These are phyloP conservation scores for Sugiyamaella castrensis DNA, from an alignment of 1,139 yeast species.

Conservation along the genomic window DNA sequence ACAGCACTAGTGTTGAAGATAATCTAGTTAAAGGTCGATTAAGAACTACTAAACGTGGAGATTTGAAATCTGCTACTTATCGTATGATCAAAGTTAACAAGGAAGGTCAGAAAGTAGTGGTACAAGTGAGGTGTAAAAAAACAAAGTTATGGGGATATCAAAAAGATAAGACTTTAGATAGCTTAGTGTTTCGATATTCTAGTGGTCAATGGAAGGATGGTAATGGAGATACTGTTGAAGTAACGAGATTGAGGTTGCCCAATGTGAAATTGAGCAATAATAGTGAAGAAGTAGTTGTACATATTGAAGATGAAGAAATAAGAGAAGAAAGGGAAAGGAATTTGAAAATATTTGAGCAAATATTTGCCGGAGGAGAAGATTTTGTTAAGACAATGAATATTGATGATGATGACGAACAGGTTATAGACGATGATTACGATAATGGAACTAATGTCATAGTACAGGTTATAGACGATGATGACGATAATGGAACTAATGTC, in stretches of 20 bases:
- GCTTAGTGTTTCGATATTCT: slow-evolving; percentile 58
- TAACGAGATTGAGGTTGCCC: slow-evolving; percentile 25
- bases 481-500: slow-evolving; percentile 22
- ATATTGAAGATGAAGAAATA: slow-evolving; percentile 23
- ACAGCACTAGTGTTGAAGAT: slow-evolving; percentile 42
- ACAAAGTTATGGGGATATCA: slow-evolving; percentile 89
- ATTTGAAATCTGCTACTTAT: slow-evolving; percentile 56
- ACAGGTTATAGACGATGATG: slow-evolving; percentile 1
- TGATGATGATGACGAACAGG: slow-evolving; percentile 18
- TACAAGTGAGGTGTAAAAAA: slow-evolving; percentile 53
- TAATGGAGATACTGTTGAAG: slow-evolving; percentile 71
- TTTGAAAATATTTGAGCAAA: slow-evolving; percentile 24
- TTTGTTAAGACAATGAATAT: slow-evolving; percentile 38
- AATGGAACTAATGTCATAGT: slow-evolving; percentile 30
- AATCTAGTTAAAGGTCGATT: slow-evolving; percentile 62
- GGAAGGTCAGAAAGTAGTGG: slow-evolving; percentile 45
- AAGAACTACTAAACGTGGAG: slow-evolving; percentile 53
- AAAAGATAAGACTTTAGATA: slow-evolving; percentile 57
- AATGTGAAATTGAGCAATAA: slow-evolving; percentile 25
- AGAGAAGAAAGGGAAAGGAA: slow-evolving; percentile 28
- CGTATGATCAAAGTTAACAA: slow-evolving; percentile 60
- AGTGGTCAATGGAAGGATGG: slow-evolving; percentile 83
- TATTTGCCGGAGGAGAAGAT: slow-evolving; percentile 43
- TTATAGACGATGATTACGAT: too few species aligned
- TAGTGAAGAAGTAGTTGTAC: slow-evolving; percentile 26